Conservation (phyloP, 1,139 yeast species). For the Hyphopichia khmerensis region DNA sequence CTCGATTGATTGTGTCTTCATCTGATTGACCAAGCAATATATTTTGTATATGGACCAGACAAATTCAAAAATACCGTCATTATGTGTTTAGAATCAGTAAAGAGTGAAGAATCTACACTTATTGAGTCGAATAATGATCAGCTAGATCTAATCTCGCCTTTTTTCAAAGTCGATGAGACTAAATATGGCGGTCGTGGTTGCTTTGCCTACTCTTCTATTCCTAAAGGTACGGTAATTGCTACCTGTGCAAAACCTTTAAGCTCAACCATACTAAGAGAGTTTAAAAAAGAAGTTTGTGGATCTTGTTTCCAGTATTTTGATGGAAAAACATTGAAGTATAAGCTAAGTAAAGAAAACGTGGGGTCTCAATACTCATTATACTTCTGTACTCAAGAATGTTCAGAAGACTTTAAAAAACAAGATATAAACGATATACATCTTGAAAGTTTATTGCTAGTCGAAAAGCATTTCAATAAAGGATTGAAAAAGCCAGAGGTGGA, state of each 20-base stretch:
- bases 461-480: slow-evolving; percentile 23
- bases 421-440: slow-evolving; percentile 23
- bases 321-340: slow-evolving; percentile 48
- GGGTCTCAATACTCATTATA: slow-evolving; percentile 29
- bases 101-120: slow-evolving; percentile 8
- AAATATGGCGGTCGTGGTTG: slow-evolving; percentile 68
- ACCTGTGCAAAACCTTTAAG: slow-evolving; percentile 44
- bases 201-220: slow-evolving; percentile 44
- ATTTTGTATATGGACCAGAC: background rate
- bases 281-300: slow-evolving; percentile 66
- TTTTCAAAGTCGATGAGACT: slow-evolving; percentile 41
- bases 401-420: slow-evolving; percentile 25
- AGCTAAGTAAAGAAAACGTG: slow-evolving; percentile 13
- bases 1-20: background rate
- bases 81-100: background rate
- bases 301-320: slow-evolving; percentile 51
- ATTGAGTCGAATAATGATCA: slow-evolving; percentile 4
- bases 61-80: too few relatives aligned
- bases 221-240: slow-evolving; percentile 42
- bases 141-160: slow-evolving; percentile 18
- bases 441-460: slow-evolving; percentile 24
- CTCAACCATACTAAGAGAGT: slow-evolving; percentile 50
- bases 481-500: slow-evolving; percentile 21
- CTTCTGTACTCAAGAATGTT: slow-evolving; percentile 55
- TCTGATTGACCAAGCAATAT: background rate